Evolutionary conservation across 306 rosid genomes (phyloP).

Genomic region (Lablab purpureus): DNA sequence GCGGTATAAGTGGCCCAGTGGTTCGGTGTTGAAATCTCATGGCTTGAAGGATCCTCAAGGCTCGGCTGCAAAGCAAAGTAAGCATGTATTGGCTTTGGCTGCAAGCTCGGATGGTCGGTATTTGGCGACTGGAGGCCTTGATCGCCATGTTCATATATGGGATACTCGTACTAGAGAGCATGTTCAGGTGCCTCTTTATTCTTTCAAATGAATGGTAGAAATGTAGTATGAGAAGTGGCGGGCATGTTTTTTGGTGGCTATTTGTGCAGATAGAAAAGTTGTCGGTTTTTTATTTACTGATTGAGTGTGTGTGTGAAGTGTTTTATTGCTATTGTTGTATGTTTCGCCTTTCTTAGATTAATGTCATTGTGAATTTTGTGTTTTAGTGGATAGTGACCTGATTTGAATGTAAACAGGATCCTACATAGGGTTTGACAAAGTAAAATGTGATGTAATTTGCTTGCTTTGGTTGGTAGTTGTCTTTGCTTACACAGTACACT

Average conservation of each 20-base stretch:
- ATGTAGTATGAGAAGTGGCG: background rate
- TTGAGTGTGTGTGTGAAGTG: background rate
- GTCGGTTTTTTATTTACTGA: background rate
- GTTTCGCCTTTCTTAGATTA: background rate
- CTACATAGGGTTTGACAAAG: constrained; percentile 6
- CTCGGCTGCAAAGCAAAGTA: constrained; percentile 75
- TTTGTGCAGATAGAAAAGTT: background rate
- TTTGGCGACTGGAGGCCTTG: constrained; percentile 91
- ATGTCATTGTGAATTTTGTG: constrained; percentile 14
- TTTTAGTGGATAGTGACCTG: background rate
- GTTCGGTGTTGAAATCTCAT: constrained; percentile 70
- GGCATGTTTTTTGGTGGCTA: background rate
- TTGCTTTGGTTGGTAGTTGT: background rate
- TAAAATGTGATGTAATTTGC: background rate
- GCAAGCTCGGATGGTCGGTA: constrained; percentile 91
- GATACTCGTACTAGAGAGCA: constrained; percentile 90
- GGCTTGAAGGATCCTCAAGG: constrained; percentile 88
- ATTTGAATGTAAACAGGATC: background rate
- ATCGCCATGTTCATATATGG: constrained; percentile 98
- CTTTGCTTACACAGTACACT: background rate
- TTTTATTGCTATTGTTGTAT: background rate
- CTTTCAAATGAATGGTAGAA: background rate
- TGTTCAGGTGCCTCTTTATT: constrained; percentile 67
- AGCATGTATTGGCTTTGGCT: constrained; percentile 71
- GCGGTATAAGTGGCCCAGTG: constrained; percentile 81